These are phyloP conservation scores for Axilococcus clingmanii DNA, from an alignment of 139 green algal genomes.

Conservation along the genomic window DNA sequence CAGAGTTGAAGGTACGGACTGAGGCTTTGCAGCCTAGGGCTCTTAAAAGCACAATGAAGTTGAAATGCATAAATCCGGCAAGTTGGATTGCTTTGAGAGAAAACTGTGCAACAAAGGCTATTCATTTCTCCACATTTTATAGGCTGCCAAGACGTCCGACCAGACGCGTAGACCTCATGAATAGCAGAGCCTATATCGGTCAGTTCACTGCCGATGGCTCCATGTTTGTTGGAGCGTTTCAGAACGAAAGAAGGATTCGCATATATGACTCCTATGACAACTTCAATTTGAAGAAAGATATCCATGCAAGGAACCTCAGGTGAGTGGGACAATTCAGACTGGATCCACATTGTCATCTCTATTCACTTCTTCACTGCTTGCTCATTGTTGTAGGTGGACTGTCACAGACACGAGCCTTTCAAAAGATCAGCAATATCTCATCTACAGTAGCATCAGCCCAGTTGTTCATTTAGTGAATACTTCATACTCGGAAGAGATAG, in stretches of 20 bases:
- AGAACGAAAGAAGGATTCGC: constrained; percentile 52
- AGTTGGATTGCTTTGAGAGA: no score
- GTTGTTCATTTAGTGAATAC: constrained; percentile 61
- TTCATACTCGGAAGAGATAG: constrained; percentile 7
- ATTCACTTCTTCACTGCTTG: neutral
- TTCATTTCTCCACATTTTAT: constrained; percentile 20
- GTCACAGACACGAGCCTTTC: constrained; percentile 75
- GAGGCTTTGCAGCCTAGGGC: no score
- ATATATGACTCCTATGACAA: constrained; percentile 56
- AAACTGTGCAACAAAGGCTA: no score
- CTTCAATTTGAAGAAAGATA: constrained; percentile 67
- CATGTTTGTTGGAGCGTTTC: constrained; percentile 69
- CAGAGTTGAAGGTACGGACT: no score
- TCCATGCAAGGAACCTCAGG: constrained; percentile 51
- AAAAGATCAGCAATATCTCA: constrained; percentile 60
- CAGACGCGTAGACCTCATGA: constrained; percentile 45
- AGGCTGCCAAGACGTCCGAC: constrained; percentile 14
- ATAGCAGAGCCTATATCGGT: constrained; percentile 79
- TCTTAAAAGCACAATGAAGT: no score
- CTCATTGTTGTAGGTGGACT: constrained; percentile 49
- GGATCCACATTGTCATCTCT: no score
- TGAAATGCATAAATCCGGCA: no score
- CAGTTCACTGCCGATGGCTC: constrained; percentile 71
- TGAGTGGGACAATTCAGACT: no score
- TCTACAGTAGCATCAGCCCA: constrained; percentile 68